A percentile compares a stretch with the other conserved stretches of the same genome.
These are phyloP conservation scores for Voacanga thouarsii DNA, from an alignment of 257 asterid species.

Conservation along the genomic window DNA sequence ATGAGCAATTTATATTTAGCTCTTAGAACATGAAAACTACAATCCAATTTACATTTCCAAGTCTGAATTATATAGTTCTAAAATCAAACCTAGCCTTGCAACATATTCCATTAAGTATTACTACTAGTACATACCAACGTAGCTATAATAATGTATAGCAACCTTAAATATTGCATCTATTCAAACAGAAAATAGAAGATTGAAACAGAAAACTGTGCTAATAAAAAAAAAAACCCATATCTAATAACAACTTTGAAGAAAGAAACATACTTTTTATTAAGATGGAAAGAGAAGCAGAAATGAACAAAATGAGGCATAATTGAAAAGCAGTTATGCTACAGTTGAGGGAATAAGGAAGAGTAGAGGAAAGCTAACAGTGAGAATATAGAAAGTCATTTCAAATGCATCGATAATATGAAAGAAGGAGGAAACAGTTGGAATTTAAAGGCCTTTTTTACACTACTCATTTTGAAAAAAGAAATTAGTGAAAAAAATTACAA, in stretches of 20 bases:
- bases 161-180: too few relatives aligned
- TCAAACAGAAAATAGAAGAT: too few relatives aligned
- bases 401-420: conserved; percentile 8
- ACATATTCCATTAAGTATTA: too few relatives aligned
- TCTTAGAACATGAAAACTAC: too few relatives aligned
- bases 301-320: conserved; percentile 14
- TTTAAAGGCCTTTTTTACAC: conserved; percentile 30
- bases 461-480: conserved; percentile 12
- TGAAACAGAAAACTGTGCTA: too few relatives aligned
- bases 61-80: too few relatives aligned
- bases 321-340: conserved; percentile 19
- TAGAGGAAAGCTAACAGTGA: conserved; percentile 23
- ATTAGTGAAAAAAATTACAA: neutral
- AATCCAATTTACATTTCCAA: too few relatives aligned
- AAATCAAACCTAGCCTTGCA: too few relatives aligned
- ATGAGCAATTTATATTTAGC: too few relatives aligned
- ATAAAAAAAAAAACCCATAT: neutral
- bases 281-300: neutral
- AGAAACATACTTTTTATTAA: neutral
- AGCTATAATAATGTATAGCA: too few relatives aligned
- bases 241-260: neutral
- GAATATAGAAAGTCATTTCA: conserved; percentile 16
- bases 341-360: conserved; percentile 29
- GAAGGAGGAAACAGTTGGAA: conserved; percentile 17
- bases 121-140: too few relatives aligned